Base-by-base conservation (phyloP, 2,329 filamentous ascomycete species). In the Penicillium sp. region DNA sequence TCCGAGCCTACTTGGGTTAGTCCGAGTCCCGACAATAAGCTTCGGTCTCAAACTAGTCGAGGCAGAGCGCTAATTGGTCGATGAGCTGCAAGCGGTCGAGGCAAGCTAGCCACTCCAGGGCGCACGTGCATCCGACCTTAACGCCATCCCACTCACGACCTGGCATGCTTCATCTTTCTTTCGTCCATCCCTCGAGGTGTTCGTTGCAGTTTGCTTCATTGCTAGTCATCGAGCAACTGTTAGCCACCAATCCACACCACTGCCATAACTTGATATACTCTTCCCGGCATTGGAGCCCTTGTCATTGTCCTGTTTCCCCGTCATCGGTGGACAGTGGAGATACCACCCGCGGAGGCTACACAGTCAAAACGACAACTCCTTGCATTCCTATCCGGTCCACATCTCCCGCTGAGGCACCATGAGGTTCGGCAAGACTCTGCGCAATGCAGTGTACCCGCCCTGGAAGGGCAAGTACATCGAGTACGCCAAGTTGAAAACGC, bases 381-480 rank as follows among this genome's bases (percentile, higher is more conserved):
- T 27, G 19, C 51, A 51, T 61, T 63, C 24, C 47, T 36, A 65
- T 53, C 47, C 47, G 40, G 50, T 43, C 51, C n/a, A 50, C 51
- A 41, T 54, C 39, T 40, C 24, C 50, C 43, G 37, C 47, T 59
- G 51, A 60, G 31, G n/a, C 70, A 81, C 60, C 51, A 98, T 99
- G 95, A 90, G 92, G 70, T 99, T 97, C 82, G 94, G 94, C 63
- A 91, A 88, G 80, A 97, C 92, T 53, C 85, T 99, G 60, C 87
- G 88, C 70, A 85, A 87, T 70, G 88, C 91, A 60, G 82, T 91
- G 69, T 95, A 98, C 76, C 79, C 85, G 67, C 92, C 92, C 72
- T 99, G 94, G 94, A 90, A 89, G 77, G 90, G 89, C 74, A 85
- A 96, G 72, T 98, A 99, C 81, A 91, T 99, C 73, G 93, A 98